These are phyloP conservation scores for Aspergillus pseudoglaucus DNA, from an alignment of 2,329 filamentous ascomycete species.

Conservation along the genomic window DNA sequence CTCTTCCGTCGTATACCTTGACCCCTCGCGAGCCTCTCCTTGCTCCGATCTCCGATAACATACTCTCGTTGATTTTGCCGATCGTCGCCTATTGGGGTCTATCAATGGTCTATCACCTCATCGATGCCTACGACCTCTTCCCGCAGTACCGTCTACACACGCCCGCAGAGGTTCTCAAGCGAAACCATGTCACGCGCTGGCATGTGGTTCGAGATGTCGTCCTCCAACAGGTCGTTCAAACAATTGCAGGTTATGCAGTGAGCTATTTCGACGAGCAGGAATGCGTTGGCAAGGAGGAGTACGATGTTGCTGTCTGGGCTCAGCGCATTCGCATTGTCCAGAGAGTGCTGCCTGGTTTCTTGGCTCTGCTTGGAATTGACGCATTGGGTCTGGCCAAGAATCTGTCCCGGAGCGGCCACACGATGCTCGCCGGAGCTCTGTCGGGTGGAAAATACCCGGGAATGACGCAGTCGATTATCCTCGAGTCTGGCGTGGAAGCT, in stretches of 20 bases:
- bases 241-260: conserved; percentile 61
- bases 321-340: conserved; percentile 73
- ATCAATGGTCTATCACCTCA: conserved; percentile 77
- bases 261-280: conserved; percentile 67
- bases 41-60: conserved; percentile 72
- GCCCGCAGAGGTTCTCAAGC: conserved; percentile 78
- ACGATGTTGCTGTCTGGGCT: conserved; percentile 87
- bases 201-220: conserved; percentile 88
- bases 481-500: conserved; percentile 43
- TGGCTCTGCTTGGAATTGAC: conserved; percentile 70
- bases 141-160: conserved; percentile 92
- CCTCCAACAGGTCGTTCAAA: conserved; percentile 86
- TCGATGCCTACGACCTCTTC: conserved; percentile 80
- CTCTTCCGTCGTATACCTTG: conserved; percentile 75
- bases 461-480: conserved; percentile 54
- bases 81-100: conserved; percentile 82
- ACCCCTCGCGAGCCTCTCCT: conserved; percentile 65
- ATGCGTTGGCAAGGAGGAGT: conserved; percentile 68
- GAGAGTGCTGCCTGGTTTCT: conserved; percentile 64
- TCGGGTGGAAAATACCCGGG: conserved; percentile 76
- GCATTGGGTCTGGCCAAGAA: conserved; percentile 68
- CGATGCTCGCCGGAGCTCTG: conserved; percentile 67
- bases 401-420: conserved; percentile 59
- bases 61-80: conserved; percentile 68
- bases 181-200: conserved; percentile 78